Conservation (phyloP, 2,329 filamentous ascomycete genomes). For the Bertia moriformis region DNA sequence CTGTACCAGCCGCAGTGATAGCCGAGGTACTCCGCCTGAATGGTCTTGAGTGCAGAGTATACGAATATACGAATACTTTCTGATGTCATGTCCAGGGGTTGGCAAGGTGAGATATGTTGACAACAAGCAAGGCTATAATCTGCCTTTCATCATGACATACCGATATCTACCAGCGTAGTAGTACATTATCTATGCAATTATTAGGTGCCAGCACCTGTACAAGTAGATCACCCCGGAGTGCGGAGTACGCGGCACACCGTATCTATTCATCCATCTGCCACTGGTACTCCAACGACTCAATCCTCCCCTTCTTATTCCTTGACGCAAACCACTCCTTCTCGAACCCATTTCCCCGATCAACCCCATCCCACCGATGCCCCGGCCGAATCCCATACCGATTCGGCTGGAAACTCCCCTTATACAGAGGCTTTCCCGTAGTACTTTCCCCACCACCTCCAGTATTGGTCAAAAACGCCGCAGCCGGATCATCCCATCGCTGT, state of each 20-base stretch:
- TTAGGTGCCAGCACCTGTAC: too few species aligned
- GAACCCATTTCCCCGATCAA: constrained; percentile 50
- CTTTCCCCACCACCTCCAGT: constrained; percentile 22
- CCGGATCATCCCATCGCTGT: constrained; percentile 50
- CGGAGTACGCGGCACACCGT: constrained; percentile 1
- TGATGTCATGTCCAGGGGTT: too few species aligned
- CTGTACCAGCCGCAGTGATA: too few species aligned
- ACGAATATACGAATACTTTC: too few species aligned
- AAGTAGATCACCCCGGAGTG: too few species aligned
- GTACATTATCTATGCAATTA: too few species aligned
- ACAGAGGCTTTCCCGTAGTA: constrained; percentile 33
- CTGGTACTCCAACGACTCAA: constrained; percentile 42
- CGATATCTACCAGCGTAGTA: too few species aligned
- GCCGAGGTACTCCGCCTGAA: too few species aligned
- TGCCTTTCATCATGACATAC: too few species aligned
- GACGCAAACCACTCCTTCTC: constrained; percentile 53
- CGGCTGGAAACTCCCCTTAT: constrained; percentile 41
- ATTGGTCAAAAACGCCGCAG: constrained; percentile 36
- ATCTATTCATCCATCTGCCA: constrained; percentile 53
- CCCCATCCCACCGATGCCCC: constrained; percentile 53
- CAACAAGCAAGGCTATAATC: too few species aligned
- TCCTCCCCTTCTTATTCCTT: constrained; percentile 37
- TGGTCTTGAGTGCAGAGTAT: too few species aligned
- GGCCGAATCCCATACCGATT: constrained; percentile 53
- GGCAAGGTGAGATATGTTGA: too few species aligned